Evolutionary conservation across 768 basidiomycete species (phyloP).

Genomic region (Lentinula detonsa): DNA sequence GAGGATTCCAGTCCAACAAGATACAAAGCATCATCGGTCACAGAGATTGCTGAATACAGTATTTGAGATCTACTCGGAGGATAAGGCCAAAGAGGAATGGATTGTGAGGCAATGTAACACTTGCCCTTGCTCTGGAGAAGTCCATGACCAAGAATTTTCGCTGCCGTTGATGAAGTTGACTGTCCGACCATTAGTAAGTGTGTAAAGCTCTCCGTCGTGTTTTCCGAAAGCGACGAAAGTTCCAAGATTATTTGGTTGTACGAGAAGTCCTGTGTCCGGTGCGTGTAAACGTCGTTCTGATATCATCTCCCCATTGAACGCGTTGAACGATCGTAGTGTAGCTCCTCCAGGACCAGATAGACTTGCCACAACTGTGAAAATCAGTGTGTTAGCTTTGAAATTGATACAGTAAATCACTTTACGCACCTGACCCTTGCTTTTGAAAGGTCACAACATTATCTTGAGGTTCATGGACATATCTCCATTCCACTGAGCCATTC

Average conservation of each 20-base stretch:
- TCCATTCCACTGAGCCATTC: slow-evolving; percentile 76
- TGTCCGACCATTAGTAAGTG: slow-evolving; percentile 55
- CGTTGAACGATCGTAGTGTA: slow-evolving; percentile 63
- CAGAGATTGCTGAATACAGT: slow-evolving; percentile 56
- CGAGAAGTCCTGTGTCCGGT: slow-evolving; percentile 32
- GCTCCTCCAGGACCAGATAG: slow-evolving; percentile 74
- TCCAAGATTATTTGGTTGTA: slow-evolving; percentile 52
- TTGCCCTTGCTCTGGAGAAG: slow-evolving; percentile 61
- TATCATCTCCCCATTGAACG: slow-evolving; percentile 53
- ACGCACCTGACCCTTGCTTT: slow-evolving; percentile 51
- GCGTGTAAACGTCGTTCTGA: slow-evolving; percentile 60
- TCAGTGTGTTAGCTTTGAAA: background rate
- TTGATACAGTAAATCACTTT: background rate
- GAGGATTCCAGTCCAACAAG: slow-evolving; percentile 48
- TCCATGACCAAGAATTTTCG: slow-evolving; percentile 63
- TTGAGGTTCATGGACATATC: slow-evolving; percentile 64
- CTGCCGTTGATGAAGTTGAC: slow-evolving; percentile 53
- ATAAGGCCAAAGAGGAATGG: background rate
- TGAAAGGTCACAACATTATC: slow-evolving; percentile 67
- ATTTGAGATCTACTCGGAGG: slow-evolving; percentile 46
- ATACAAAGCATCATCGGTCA: slow-evolving; percentile 50
- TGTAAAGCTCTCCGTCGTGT: slow-evolving; percentile 28
- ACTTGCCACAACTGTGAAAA: slow-evolving; percentile 50
- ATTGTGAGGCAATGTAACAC: slow-evolving; percentile 15
- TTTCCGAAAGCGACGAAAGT: slow-evolving; percentile 37